Evolutionary conservation across 2,329 filamentous ascomycete species (phyloP).

Genomic region (Aspergillus fijiensis): DNA sequence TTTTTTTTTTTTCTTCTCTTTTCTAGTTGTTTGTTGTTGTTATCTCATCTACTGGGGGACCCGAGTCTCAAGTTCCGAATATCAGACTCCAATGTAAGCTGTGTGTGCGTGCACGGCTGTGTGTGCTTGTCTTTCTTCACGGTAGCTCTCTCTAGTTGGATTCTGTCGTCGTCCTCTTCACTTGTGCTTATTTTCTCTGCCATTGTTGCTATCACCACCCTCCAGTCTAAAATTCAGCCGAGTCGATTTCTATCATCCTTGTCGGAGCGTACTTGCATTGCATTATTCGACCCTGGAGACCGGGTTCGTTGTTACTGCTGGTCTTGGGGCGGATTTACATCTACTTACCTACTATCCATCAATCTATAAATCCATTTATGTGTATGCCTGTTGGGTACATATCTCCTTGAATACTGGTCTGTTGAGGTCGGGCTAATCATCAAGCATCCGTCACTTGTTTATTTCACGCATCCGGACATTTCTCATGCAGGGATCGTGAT

Average conservation of each 20-base stretch:
- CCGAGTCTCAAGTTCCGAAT: not conserved
- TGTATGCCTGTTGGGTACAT: not conserved
- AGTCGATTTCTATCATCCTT: not conserved
- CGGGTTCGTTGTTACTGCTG: not conserved
- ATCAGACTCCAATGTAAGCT: constrained; percentile 8
- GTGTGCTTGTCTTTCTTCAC: not conserved
- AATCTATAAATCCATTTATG: not conserved
- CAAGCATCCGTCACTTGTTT: too few species aligned
- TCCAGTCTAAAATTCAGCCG: not conserved
- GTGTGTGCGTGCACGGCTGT: constrained; percentile 2
- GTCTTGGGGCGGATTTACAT: not conserved
- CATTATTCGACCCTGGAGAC: not conserved
- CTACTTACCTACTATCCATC: not conserved
- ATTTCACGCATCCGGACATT: too few species aligned
- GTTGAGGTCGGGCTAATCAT: not conserved
- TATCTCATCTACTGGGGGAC: not conserved
- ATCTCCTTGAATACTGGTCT: not conserved
- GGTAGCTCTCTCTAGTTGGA: not conserved
- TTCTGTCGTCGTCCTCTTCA: not conserved
- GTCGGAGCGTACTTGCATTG: not conserved
- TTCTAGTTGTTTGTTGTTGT: not conserved
- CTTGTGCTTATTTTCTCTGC: not conserved
- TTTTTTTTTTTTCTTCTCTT: not conserved
- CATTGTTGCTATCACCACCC: not conserved
- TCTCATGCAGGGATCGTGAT: too few species aligned